phyloP scores from a whole-genome alignment of 768 basidiomycete species.

The Rhodotorula graminis region DNA sequence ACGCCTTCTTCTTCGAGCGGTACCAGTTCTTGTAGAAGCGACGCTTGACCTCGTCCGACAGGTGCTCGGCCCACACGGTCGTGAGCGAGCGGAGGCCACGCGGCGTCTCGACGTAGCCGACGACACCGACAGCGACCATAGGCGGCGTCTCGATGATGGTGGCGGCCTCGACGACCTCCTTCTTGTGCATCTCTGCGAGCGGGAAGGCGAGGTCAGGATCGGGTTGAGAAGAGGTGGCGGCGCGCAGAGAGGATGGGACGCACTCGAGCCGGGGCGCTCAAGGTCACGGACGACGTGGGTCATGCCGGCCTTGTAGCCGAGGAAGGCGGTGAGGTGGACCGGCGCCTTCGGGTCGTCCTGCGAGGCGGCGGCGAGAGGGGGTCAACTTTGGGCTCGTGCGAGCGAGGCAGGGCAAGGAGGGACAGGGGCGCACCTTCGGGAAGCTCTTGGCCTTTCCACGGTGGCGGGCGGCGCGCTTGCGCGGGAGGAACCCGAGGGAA shows the following conservation, averaged over 20 bases:
- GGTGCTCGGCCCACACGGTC: constrained; percentile 93
- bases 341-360: constrained; percentile 99
- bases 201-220: background rate
- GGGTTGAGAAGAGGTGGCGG: background rate
- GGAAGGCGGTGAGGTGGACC: constrained; percentile 92
- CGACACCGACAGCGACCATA: constrained; percentile 91
- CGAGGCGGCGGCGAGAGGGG: background rate
- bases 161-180: constrained; percentile 97
- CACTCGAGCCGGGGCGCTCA: constrained; percentile 98
- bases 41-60: constrained; percentile 95
- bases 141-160: constrained; percentile 95
- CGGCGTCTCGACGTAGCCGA: constrained; percentile 99
- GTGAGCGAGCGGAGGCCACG: constrained; percentile 97
- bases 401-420: no score
- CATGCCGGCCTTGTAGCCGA: constrained; percentile 99
- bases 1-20: constrained; percentile 99
- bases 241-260: constrained; percentile 49
- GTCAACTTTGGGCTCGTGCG: constrained; percentile 34
- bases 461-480: constrained; percentile 94
- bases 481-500: constrained; percentile 93
- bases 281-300: constrained; percentile 98
- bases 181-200: constrained; percentile 94
- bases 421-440: constrained; percentile 68
- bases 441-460: constrained; percentile 99
- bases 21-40: constrained; percentile 81